Conservation (phyloP, 371 early-diverging fungal genomes). For the Mortierella sp. region DNA sequence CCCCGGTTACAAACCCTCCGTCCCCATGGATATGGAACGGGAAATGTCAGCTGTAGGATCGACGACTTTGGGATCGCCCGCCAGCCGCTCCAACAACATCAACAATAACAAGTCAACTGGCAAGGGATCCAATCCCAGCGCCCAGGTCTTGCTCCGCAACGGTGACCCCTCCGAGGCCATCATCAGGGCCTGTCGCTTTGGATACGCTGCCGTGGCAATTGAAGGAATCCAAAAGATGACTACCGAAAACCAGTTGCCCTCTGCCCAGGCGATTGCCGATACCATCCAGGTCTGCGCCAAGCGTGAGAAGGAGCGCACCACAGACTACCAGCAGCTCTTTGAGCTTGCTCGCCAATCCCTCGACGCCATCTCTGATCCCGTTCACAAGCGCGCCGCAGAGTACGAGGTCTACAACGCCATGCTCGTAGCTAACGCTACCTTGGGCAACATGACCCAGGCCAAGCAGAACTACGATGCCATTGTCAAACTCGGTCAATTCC, state of each 20-base stretch:
- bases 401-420: slow-evolving; percentile 64
- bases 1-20: slow-evolving; percentile 39
- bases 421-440: slow-evolving; percentile 68
- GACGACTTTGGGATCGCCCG: background rate
- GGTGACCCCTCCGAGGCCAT: slow-evolving; percentile 47
- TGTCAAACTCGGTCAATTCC: slow-evolving; percentile 48
- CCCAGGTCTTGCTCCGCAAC: slow-evolving; percentile 27
- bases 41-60: background rate
- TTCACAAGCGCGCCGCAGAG: slow-evolving; percentile 40
- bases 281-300: slow-evolving; percentile 56
- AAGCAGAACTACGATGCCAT: slow-evolving; percentile 66
- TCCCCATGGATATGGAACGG: slow-evolving; percentile 13
- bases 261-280: slow-evolving; percentile 48
- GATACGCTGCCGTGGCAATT: slow-evolving; percentile 47
- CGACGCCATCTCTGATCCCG: slow-evolving; percentile 27
- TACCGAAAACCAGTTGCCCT: slow-evolving; percentile 36
- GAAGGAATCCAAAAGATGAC: slow-evolving; percentile 47
- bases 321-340: slow-evolving; percentile 46
- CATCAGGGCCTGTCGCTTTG: slow-evolving; percentile 45
- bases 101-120: background rate
- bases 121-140: slow-evolving; percentile 14
- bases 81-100: background rate
- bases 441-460: slow-evolving; percentile 59
- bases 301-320: slow-evolving; percentile 42
- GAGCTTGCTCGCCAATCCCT: slow-evolving; percentile 35